Percentiles rank a stretch among this genome's conserved stretches.
Evolutionary conservation across 352 stramenopile genomes (phyloP).

Genomic region (Globisporangium nunn): DNA sequence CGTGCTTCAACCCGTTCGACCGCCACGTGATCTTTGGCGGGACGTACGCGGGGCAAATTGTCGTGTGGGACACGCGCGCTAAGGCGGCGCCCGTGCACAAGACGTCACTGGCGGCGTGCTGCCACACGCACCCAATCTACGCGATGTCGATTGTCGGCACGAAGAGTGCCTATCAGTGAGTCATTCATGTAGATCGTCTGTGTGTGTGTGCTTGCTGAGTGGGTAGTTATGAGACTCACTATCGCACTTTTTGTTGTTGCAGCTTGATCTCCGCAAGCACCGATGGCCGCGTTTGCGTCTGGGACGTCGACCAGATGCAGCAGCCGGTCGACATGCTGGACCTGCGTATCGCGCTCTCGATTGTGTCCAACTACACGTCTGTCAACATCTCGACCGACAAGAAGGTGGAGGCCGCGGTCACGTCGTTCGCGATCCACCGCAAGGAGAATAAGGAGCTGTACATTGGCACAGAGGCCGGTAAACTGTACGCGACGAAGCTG

Average conservation of each 20-base stretch:
- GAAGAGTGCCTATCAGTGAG: conserved; percentile 78
- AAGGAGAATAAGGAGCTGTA: conserved; percentile 82
- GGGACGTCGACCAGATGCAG: conserved; percentile 81
- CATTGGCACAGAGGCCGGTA: conserved; percentile 79
- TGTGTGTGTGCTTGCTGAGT: background rate
- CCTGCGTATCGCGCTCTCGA: conserved; percentile 71
- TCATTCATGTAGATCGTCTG: background rate
- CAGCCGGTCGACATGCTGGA: conserved; percentile 81
- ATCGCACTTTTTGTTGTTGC: background rate
- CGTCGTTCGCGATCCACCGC: conserved; percentile 70
- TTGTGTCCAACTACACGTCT: conserved; percentile 65
- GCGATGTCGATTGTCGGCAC: conserved; percentile 75
- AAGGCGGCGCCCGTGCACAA: conserved; percentile 80
- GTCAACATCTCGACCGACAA: conserved; percentile 62
- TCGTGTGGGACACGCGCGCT: conserved; percentile 82
- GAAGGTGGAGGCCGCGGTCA: conserved; percentile 83
- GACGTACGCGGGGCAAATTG: conserved; percentile 83
- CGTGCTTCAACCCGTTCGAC: conserved; percentile 85
- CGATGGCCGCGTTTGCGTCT: conserved; percentile 80
- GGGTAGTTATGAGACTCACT: background rate
- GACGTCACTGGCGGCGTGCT: conserved; percentile 69
- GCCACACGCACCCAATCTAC: conserved; percentile 86
- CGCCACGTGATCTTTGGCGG: conserved; percentile 80
- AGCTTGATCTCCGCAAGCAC: conserved; percentile 84
- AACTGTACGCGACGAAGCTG: conserved; percentile 70